A percentile compares a stretch with the other conserved stretches of the same genome.
phyloP scores from a whole-genome alignment of 2,329 filamentous ascomycete genomes.

The Ophiostoma montium region DNA sequence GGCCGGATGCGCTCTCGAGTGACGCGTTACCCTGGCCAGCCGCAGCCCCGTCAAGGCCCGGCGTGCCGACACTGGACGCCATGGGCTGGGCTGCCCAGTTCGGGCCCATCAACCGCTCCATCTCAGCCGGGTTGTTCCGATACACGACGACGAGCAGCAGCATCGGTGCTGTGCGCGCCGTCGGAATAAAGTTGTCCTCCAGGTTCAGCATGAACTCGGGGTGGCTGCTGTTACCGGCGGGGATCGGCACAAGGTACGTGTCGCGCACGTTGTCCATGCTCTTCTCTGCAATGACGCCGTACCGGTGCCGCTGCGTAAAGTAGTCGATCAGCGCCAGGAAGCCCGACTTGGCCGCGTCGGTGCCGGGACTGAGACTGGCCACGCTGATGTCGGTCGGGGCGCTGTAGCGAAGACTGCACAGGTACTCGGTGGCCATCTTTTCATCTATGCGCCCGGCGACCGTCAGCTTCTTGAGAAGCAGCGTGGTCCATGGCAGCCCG shows the following conservation, averaged over 20 bases:
- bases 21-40: neutral
- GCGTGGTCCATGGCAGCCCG: slow-evolving; percentile 47
- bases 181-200: slow-evolving; percentile 68
- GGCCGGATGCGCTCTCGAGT: neutral
- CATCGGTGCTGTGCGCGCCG: slow-evolving; percentile 57
- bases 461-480: slow-evolving; percentile 56
- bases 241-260: slow-evolving; percentile 79
- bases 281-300: slow-evolving; percentile 75
- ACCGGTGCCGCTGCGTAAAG: slow-evolving; percentile 67
- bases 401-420: slow-evolving; percentile 74
- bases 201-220: slow-evolving; percentile 83
- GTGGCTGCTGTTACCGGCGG: slow-evolving; percentile 53
- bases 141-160: slow-evolving; percentile 78
- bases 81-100: slow-evolving; percentile 18
- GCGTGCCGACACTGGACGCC: neutral
- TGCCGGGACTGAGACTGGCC: slow-evolving; percentile 53
- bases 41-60: slow-evolving; percentile 5
- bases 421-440: slow-evolving; percentile 75
- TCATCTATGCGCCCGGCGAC: slow-evolving; percentile 72
- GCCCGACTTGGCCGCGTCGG: slow-evolving; percentile 41
- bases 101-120: slow-evolving; percentile 24
- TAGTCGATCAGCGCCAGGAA: slow-evolving; percentile 78
- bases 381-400: slow-evolving; percentile 73
- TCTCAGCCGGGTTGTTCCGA: slow-evolving; percentile 38
- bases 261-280: slow-evolving; percentile 65